Evolutionary conservation across 805 yeast genomes (phyloP).

Genomic region (Metschnikowia picachoensis): DNA sequence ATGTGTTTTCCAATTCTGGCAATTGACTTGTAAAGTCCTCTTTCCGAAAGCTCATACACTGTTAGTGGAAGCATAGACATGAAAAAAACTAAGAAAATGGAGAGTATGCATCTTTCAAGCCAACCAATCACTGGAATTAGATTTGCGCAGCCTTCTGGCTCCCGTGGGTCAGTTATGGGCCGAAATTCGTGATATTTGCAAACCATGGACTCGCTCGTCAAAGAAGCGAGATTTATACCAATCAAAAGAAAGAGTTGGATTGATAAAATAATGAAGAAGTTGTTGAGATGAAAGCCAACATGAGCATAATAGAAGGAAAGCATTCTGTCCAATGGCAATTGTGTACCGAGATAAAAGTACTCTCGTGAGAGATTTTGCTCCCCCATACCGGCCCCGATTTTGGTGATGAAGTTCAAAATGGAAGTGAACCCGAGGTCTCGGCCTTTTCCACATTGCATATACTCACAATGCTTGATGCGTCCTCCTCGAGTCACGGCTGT

Average conservation of each 20-base stretch:
- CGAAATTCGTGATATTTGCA: conserved; percentile 63
- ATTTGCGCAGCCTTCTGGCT: conserved; percentile 73
- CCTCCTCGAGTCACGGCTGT: conserved; percentile 81
- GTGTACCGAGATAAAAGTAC: conserved; percentile 77
- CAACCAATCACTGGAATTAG: conserved; percentile 72
- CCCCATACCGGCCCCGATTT: conserved; percentile 93
- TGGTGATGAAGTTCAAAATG: conserved; percentile 78
- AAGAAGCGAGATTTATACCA: conserved; percentile 64
- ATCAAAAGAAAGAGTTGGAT: conserved; percentile 70
- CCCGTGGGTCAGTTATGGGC: conserved; percentile 63
- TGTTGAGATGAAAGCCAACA: conserved; percentile 82
- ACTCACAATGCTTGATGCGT: conserved; percentile 82
- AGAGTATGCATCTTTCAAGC: conserved; percentile 76
- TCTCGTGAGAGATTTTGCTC: conserved; percentile 85
- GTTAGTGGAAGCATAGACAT: conserved; percentile 76
- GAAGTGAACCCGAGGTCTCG: conserved; percentile 87
- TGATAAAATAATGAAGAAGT: conserved; percentile 72
- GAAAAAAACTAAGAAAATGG: conserved; percentile 78
- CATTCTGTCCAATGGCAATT: conserved; percentile 75
- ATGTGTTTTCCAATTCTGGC: conserved; percentile 68
- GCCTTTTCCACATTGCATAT: conserved; percentile 88
- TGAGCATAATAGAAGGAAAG: conserved; percentile 82
- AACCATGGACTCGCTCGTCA: conserved; percentile 66
- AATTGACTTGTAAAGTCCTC: conserved; percentile 74
- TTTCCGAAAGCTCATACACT: conserved; percentile 75